Percentiles rank a stretch among this genome's conserved stretches.
Evolutionary conservation across 2,329 filamentous ascomycete genomes (phyloP).

Genomic region (Penicillium sp.): DNA sequence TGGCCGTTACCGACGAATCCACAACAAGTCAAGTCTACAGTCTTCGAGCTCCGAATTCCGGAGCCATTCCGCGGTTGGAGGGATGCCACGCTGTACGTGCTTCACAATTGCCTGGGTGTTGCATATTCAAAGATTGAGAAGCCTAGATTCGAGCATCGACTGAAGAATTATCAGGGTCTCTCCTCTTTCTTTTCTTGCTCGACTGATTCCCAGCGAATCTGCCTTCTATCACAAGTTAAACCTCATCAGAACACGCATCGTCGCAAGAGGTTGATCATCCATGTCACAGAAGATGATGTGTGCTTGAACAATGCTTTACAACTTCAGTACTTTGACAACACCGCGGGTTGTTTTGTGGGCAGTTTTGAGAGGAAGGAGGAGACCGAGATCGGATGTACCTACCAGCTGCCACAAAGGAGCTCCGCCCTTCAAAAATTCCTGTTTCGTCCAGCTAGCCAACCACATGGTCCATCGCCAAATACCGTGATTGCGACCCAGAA

Average conservation of each 20-base stretch:
- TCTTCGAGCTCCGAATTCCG: constrained; percentile 51
- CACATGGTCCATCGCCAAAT: constrained; percentile 41
- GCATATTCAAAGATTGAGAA: constrained; percentile 4
- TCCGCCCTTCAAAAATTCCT: constrained; percentile 39
- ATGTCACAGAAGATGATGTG: constrained; percentile 29
- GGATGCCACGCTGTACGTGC: constrained; percentile 42
- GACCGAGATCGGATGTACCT: constrained; percentile 34
- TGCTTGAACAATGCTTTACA: constrained; percentile 44
- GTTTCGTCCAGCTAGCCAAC: constrained; percentile 20
- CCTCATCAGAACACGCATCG: constrained; percentile 35
- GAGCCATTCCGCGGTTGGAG: constrained; percentile 44
- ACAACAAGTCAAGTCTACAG: constrained; percentile 36
- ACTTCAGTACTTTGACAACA: constrained; percentile 27
- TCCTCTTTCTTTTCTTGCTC: constrained; percentile 4
- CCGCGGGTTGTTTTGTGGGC: constrained; percentile 14
- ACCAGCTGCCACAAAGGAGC: constrained; percentile 20
- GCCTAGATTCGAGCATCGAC: constrained; percentile 4
- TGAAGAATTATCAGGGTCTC: constrained; percentile 13
- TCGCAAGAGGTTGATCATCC: constrained; percentile 10
- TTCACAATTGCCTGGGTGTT: constrained; percentile 34
- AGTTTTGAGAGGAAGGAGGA: constrained; percentile 13
- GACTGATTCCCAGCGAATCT: constrained; percentile 18
- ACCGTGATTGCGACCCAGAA: constrained; percentile 47
- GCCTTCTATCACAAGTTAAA: constrained; percentile 34
- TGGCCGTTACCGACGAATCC: constrained; percentile 47